phyloP scores from a whole-genome alignment of 768 basidiomycete species.

The Boletus huronensis region DNA sequence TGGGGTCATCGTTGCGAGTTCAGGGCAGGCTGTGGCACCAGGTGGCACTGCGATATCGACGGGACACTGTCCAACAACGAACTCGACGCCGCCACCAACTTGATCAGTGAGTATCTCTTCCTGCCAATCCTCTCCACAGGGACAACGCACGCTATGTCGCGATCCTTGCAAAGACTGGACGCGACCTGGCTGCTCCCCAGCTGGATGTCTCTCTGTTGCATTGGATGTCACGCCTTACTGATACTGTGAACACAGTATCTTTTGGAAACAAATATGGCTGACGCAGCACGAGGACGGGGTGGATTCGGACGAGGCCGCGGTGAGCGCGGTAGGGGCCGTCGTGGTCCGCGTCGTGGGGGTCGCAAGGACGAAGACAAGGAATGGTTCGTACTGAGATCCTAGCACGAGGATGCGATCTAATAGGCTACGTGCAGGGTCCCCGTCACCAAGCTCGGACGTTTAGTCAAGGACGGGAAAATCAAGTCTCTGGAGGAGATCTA shows the following conservation, averaged over 20 bases:
- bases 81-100: slow-evolving; percentile 24
- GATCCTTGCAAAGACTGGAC: not conserved
- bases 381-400: slow-evolving; percentile 59
- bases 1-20: slow-evolving; percentile 20
- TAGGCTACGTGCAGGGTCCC: slow-evolving; percentile 64
- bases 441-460: slow-evolving; percentile 98
- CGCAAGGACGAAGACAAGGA: slow-evolving; percentile 99
- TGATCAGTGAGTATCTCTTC: slow-evolving; percentile 36
- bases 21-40: slow-evolving; percentile 26
- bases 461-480: slow-evolving; percentile 99
- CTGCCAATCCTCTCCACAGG: not conserved
- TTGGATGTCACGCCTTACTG: slow-evolving; percentile 42
- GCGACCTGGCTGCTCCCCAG: slow-evolving; percentile 12
- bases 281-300: slow-evolving; percentile 89
- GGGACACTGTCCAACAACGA: slow-evolving; percentile 11
- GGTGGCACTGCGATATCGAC: not conserved
- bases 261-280: slow-evolving; percentile 59
- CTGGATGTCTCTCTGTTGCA: slow-evolving; percentile 46
- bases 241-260: slow-evolving; percentile 27
- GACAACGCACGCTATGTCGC: not conserved
- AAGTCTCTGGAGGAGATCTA: slow-evolving; percentile 99
- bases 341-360: slow-evolving; percentile 88
- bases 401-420: slow-evolving; percentile 4
- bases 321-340: slow-evolving; percentile 58
- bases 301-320: slow-evolving; percentile 86